Evolutionary conservation across 345 rosid species (phyloP).

Genomic region (Hirschfeldia incana): DNA sequence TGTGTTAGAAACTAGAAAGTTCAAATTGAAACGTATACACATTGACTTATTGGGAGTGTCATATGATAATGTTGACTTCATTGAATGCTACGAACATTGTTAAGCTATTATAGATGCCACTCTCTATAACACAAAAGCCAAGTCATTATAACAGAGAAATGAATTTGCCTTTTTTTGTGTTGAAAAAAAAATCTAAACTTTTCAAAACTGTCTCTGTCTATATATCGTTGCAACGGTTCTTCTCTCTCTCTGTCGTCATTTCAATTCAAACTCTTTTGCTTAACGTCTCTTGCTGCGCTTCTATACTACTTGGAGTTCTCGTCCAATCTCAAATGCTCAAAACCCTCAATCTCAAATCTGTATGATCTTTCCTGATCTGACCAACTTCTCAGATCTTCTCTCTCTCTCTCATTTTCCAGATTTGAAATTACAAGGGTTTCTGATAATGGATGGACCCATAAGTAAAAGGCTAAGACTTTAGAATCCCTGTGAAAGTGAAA

Average conservation of each 20-base stretch:
- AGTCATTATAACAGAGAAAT: background rate
- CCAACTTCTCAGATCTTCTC: background rate
- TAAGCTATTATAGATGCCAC: background rate
- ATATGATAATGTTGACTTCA: background rate
- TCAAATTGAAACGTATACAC: background rate
- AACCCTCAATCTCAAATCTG: constrained; percentile 1
- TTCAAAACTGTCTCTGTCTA: constrained; percentile 25
- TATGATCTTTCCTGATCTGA: constrained; percentile 16
- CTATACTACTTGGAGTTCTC: constrained; percentile 27
- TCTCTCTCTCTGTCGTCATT: constrained; percentile 36
- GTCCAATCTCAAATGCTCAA: background rate
- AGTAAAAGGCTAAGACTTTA: constrained; percentile 20
- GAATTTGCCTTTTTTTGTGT: constrained; percentile 1
- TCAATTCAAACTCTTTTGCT: constrained; percentile 26
- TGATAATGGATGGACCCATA: constrained; percentile 13
- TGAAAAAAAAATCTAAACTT: constrained; percentile 17
- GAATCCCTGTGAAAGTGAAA: constrained; percentile 4
- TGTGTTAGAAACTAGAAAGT: constrained; percentile 12
- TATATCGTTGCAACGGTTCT: constrained; percentile 36
- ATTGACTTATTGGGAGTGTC: background rate
- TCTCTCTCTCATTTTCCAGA: background rate
- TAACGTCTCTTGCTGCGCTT: constrained; percentile 27
- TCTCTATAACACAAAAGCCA: constrained; percentile 19
- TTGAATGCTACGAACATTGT: constrained; percentile 8
- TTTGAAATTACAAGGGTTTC: too few species aligned